A percentile compares a stretch with the other conserved stretches of the same genome.
Evolutionary conservation across 1,139 yeast genomes (phyloP).

Genomic region (Debaryomycetaceae sp.): DNA sequence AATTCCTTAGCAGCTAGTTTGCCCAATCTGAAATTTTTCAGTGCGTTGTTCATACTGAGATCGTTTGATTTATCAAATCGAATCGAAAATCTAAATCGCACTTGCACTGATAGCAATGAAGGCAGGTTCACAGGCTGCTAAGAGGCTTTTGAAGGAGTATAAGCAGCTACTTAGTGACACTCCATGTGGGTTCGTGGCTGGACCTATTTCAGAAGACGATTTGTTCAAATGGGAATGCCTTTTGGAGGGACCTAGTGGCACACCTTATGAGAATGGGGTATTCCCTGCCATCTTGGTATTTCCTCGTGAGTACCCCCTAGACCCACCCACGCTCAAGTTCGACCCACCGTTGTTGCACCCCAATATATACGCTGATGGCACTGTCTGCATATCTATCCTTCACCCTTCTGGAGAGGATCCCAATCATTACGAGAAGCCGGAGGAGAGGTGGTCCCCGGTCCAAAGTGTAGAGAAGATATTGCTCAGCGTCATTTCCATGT

Average conservation of each 20-base stretch:
- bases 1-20: background rate
- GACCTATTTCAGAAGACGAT: constrained; percentile 80
- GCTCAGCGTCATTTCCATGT: constrained; percentile 89
- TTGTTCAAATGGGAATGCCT: constrained; percentile 89
- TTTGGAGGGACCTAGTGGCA: constrained; percentile 88
- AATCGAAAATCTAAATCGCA: background rate
- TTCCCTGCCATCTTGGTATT: constrained; percentile 81
- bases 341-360: constrained; percentile 89
- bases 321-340: constrained; percentile 84
- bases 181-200: constrained; percentile 94
- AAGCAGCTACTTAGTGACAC: constrained; percentile 82
- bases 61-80: background rate
- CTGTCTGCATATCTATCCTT: constrained; percentile 89
- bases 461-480: constrained; percentile 95
- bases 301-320: constrained; percentile 87
- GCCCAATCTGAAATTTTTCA: background rate
- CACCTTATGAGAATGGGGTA: constrained; percentile 91
- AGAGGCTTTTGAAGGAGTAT: constrained; percentile 80
- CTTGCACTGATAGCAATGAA: constrained; percentile 25
- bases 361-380: constrained; percentile 89
- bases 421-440: constrained; percentile 88
- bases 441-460: constrained; percentile 97
- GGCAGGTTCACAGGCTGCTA: constrained; percentile 70
- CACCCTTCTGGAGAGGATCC: constrained; percentile 99
- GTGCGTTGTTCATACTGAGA: constrained; percentile 7